phyloP scores from a whole-genome alignment of 2,329 filamentous ascomycete species.

The Xylogone sp. region DNA sequence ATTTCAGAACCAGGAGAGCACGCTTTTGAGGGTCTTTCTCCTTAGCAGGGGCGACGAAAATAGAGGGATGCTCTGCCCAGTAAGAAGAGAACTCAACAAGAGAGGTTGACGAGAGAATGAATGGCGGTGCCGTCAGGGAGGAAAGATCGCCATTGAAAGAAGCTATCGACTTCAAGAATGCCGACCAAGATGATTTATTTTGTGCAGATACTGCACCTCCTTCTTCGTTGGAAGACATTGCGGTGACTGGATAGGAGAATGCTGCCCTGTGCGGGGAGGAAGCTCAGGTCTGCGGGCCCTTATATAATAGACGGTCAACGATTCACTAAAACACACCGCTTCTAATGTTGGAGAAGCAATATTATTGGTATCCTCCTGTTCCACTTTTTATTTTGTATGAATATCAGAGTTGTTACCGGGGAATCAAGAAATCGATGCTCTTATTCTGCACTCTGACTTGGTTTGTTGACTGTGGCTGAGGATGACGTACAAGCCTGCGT shows the following conservation, averaged over 20 bases:
- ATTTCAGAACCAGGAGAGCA: constrained; percentile 84
- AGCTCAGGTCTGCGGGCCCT: neutral
- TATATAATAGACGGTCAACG: neutral
- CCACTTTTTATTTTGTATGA: neutral
- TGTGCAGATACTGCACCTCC: constrained; percentile 24
- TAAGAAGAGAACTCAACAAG: constrained; percentile 79
- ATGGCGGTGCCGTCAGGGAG: constrained; percentile 76
- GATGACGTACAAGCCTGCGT: neutral
- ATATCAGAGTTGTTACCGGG: neutral
- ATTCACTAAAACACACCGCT: neutral
- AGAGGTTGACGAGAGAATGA: constrained; percentile 75
- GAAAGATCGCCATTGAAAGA: constrained; percentile 81
- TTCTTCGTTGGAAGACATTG: constrained; percentile 26
- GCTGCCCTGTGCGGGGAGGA: neutral
- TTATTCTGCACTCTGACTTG: neutral
- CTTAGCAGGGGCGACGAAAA: constrained; percentile 78
- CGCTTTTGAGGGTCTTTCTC: constrained; percentile 80
- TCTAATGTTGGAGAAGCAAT: neutral
- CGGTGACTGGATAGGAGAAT: neutral
- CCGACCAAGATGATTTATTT: constrained; percentile 27
- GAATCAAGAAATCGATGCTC: constrained; percentile 7
- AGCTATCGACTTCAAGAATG: constrained; percentile 57
- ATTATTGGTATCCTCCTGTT: neutral
- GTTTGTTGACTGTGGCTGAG: neutral
- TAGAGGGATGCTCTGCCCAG: constrained; percentile 73